A percentile compares a stretch with the other conserved stretches of the same genome.
These are phyloP conservation scores for Aspergillus haitiensis DNA, from an alignment of 495 filamentous ascomycete genomes.

Conservation along the genomic window DNA sequence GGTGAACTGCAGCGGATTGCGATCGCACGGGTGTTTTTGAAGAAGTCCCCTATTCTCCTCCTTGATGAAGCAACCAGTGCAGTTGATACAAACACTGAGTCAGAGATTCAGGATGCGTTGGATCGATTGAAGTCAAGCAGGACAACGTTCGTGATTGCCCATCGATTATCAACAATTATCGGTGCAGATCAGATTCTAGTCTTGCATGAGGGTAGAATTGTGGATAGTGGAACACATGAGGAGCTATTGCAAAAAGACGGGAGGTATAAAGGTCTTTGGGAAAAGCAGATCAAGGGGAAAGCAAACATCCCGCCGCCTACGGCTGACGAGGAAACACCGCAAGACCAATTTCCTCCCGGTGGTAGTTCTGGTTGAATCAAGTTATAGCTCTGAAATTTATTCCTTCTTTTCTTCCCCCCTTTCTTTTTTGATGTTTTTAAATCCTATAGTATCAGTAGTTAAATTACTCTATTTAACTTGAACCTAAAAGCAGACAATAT, in stretches of 20 bases:
- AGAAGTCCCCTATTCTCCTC: constrained; percentile 4
- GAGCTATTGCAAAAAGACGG: constrained; percentile 29
- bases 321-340: too few species aligned
- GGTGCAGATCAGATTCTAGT: constrained; percentile 55
- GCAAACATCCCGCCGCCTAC: too few species aligned
- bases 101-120: constrained; percentile 50
- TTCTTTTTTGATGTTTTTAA: background rate
- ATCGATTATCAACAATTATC: constrained; percentile 56
- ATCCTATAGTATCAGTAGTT: background rate
- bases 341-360: too few species aligned
- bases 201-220: constrained; percentile 42
- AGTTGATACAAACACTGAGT: constrained; percentile 45
- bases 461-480: background rate
- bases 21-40: background rate
- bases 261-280: constrained; percentile 37
- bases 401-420: background rate
- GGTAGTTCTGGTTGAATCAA: too few species aligned
- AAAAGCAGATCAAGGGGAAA: too few species aligned
- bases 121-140: constrained; percentile 37
- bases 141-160: constrained; percentile 53
- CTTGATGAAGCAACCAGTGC: constrained; percentile 46
- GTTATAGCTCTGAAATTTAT: too few species aligned
- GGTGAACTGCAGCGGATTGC: constrained; percentile 6
- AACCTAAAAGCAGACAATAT: background rate
- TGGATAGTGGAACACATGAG: constrained; percentile 53